Evolutionary conservation across 306 rosid genomes (phyloP).

Genomic region (Quercus mongolica): DNA sequence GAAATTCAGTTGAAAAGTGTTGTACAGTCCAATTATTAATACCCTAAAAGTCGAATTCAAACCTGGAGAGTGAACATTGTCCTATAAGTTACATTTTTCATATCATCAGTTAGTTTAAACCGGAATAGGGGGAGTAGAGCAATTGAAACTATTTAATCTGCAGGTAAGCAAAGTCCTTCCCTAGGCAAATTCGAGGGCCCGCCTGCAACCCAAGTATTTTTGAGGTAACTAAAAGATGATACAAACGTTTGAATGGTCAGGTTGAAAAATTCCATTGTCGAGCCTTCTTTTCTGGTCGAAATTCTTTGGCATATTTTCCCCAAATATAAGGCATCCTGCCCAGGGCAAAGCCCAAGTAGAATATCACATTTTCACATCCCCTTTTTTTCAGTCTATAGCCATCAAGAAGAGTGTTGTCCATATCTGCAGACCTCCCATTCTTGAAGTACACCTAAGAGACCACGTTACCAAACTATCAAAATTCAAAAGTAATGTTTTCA

Average conservation of each 20-base stretch:
- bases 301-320: slow-evolving; percentile 66
- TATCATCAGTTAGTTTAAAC: slow-evolving; percentile 50
- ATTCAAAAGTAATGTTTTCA: background rate
- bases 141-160: slow-evolving; percentile 70
- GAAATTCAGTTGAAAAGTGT: too few species aligned
- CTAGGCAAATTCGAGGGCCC: slow-evolving; percentile 67
- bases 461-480: background rate
- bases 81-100: slow-evolving; percentile 39
- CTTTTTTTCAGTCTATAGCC: slow-evolving; percentile 56
- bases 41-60: too few species aligned
- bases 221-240: background rate
- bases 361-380: slow-evolving; percentile 35
- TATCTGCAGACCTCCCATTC: slow-evolving; percentile 59
- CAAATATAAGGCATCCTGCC: slow-evolving; percentile 72
- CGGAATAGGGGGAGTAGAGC: slow-evolving; percentile 53
- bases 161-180: slow-evolving; percentile 71
- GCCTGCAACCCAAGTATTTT: slow-evolving; percentile 36
- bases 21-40: too few species aligned
- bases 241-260: slow-evolving; percentile 73
- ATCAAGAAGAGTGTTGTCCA: slow-evolving; percentile 59
- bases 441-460: slow-evolving; percentile 7
- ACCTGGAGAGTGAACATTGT: slow-evolving; percentile 79
- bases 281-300: slow-evolving; percentile 74
- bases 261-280: slow-evolving; percentile 45
- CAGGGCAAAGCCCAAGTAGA: slow-evolving; percentile 60